Evolutionary conservation across 1,139 yeast genomes (phyloP).

Genomic region (Candida albicans): DNA sequence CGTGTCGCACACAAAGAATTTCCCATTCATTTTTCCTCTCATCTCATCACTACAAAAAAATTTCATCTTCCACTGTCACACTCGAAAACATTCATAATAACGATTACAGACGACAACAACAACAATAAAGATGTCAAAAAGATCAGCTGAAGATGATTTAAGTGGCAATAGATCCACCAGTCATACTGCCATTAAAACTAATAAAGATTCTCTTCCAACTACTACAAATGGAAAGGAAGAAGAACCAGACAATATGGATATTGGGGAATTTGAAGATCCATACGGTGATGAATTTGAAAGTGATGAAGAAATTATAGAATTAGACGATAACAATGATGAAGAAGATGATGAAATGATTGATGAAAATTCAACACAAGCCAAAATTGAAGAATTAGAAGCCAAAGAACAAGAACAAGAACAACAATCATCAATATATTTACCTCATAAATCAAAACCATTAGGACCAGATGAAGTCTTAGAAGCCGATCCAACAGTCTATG

Average conservation of each 20-base stretch:
- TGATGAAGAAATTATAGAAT: constrained; percentile 84
- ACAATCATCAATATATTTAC: constrained; percentile 62
- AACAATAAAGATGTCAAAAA: constrained; percentile 66
- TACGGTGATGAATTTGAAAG: constrained; percentile 94
- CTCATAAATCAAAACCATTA: constrained; percentile 83
- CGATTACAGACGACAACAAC: no score
- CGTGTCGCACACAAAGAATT: constrained; percentile 8
- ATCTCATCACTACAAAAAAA: constrained; percentile 5
- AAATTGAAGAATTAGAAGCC: constrained; percentile 31
- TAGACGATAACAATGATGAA: constrained; percentile 68
- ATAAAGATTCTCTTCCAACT: constrained; percentile 29
- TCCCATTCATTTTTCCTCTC: not conserved
- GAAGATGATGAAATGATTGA: constrained; percentile 55
- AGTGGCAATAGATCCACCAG: constrained; percentile 25
- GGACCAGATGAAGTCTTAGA: constrained; percentile 96
- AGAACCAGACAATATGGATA: constrained; percentile 51
- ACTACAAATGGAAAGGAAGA: constrained; percentile 29
- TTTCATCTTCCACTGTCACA: not conserved
- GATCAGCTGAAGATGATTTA: constrained; percentile 47
- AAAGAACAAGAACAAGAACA: constrained; percentile 25
- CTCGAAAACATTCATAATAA: not conserved
- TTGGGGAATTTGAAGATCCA: constrained; percentile 93
- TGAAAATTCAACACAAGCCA: constrained; percentile 27
- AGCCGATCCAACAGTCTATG: constrained; percentile 95
- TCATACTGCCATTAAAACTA: constrained; percentile 34